A percentile compares a stretch with the other conserved stretches of the same genome.
phyloP scores from a whole-genome alignment of 208 protist species.

The Trypanosoma melophagium region DNA sequence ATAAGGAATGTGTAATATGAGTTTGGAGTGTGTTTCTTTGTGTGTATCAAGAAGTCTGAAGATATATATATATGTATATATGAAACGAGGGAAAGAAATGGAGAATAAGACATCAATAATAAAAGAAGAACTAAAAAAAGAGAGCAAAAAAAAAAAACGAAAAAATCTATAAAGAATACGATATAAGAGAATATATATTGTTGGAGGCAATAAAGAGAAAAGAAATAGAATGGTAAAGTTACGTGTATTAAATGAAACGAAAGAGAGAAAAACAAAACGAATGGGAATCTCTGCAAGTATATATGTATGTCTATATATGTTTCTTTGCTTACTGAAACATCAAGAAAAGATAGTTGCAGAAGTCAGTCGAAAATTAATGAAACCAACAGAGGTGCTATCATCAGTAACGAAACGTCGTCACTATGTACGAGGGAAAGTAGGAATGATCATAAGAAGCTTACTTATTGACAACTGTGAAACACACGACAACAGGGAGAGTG shows the following conservation, averaged over 20 bases:
- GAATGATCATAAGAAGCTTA: too few relatives aligned
- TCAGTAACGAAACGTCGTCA: too few relatives aligned
- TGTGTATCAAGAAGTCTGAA: conserved; percentile 4
- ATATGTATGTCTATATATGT: too few relatives aligned
- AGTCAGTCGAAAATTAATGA: too few relatives aligned
- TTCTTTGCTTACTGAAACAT: too few relatives aligned
- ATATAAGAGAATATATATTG: neutral
- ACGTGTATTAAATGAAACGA: too few relatives aligned
- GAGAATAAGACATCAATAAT: neutral
- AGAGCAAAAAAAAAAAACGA: neutral
- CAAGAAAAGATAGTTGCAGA: too few relatives aligned
- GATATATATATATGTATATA: conserved; percentile 4
- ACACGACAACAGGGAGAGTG: too few relatives aligned
- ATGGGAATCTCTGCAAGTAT: too few relatives aligned
- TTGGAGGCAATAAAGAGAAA: neutral
- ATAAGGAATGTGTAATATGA: neutral
- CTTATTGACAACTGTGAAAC: too few relatives aligned
- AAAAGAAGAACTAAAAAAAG: neutral
- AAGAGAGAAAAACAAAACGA: neutral
- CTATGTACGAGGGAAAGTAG: too few relatives aligned
- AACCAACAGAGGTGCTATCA: too few relatives aligned
- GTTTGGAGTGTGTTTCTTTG: conserved; percentile 10
- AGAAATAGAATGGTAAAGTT: neutral
- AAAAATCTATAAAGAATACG: neutral
- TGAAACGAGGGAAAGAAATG: conserved; percentile 17